These are phyloP conservation scores for Yamadazyma friedrichii DNA, from an alignment of 1,139 yeast genomes.

Conservation along the genomic window DNA sequence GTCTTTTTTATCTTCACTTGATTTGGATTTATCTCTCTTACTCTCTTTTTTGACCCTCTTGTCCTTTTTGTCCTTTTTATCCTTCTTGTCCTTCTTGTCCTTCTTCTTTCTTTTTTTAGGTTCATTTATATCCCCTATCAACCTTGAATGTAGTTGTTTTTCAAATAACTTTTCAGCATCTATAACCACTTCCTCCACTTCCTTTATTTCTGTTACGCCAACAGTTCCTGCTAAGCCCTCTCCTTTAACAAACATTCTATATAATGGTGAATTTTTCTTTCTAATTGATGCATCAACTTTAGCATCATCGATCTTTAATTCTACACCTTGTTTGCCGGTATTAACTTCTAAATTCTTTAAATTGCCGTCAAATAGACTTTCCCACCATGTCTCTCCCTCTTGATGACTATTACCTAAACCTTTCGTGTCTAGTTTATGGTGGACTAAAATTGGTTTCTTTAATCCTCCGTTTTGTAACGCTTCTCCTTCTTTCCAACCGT, in stretches of 20 bases:
- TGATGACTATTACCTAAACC: conserved; percentile 74
- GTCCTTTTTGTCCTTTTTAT: conserved; percentile 13
- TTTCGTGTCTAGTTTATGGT: conserved; percentile 85
- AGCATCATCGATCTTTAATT: conserved; percentile 44
- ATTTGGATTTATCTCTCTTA: conserved; percentile 8
- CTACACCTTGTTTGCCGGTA: conserved; percentile 22
- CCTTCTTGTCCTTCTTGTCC: conserved; percentile 12
- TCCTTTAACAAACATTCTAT: conserved; percentile 79
- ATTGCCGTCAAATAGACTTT: conserved; percentile 88
- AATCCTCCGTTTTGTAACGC: conserved; percentile 79
- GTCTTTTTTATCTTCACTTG: conserved; percentile 12
- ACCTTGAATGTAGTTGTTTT: conserved; percentile 18
- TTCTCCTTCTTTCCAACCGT: conserved; percentile 92
- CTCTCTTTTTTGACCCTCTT: conserved; percentile 13
- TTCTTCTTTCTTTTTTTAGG: conserved; percentile 10
- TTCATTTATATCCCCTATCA: conserved; percentile 15
- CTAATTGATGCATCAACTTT: conserved; percentile 40
- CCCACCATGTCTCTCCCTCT: conserved; percentile 96
- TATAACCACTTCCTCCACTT: conserved; percentile 17
- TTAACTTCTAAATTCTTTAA: conserved; percentile 72
- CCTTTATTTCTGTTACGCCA: conserved; percentile 31
- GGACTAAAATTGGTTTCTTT: conserved; percentile 80
- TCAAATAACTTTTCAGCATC: conserved; percentile 20
- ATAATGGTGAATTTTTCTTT: conserved; percentile 58
- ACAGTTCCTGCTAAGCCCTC: conserved; percentile 82